Percentiles rank a stretch among this genome's conserved stretches.
phyloP scores from a whole-genome alignment of 2,329 filamentous ascomycete species.

The Penicillium sclerotiorum region DNA sequence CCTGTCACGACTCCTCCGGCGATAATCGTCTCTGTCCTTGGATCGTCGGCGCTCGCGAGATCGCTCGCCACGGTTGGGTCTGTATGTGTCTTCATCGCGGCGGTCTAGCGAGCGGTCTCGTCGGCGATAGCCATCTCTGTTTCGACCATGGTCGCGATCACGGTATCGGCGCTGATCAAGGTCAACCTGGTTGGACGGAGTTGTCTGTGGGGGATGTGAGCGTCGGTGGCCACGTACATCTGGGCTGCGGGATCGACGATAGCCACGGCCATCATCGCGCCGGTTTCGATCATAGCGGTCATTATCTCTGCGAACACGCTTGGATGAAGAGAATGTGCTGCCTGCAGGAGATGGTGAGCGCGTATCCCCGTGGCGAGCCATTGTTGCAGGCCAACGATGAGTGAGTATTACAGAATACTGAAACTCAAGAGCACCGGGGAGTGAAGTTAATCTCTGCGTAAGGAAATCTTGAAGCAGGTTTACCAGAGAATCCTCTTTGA shows the following conservation, averaged over 20 bases:
- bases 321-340: slow-evolving; percentile 75
- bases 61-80: slow-evolving; percentile 63
- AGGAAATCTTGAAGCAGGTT: not conserved
- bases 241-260: slow-evolving; percentile 52
- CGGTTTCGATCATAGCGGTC: slow-evolving; percentile 55
- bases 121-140: slow-evolving; percentile 63
- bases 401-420: slow-evolving; percentile 53
- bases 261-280: slow-evolving; percentile 53
- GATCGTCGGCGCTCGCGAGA: slow-evolving; percentile 67
- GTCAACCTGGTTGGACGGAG: not conserved
- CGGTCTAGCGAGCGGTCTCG: slow-evolving; percentile 68
- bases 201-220: not conserved
- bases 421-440: slow-evolving; percentile 34
- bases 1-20: slow-evolving; percentile 67
- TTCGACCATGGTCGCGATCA: slow-evolving; percentile 57
- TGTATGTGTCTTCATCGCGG: slow-evolving; percentile 62
- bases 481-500: slow-evolving; percentile 1
- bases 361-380: slow-evolving; percentile 64
- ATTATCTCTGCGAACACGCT: slow-evolving; percentile 60
- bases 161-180: slow-evolving; percentile 54
- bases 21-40: slow-evolving; percentile 58
- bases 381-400: slow-evolving; percentile 57
- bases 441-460: slow-evolving; percentile 6
- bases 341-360: slow-evolving; percentile 94
- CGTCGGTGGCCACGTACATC: slow-evolving; percentile 41